Evolutionary conservation across 2,329 filamentous ascomycete genomes (phyloP).

Genomic region (Parastagonospora avenae): DNA sequence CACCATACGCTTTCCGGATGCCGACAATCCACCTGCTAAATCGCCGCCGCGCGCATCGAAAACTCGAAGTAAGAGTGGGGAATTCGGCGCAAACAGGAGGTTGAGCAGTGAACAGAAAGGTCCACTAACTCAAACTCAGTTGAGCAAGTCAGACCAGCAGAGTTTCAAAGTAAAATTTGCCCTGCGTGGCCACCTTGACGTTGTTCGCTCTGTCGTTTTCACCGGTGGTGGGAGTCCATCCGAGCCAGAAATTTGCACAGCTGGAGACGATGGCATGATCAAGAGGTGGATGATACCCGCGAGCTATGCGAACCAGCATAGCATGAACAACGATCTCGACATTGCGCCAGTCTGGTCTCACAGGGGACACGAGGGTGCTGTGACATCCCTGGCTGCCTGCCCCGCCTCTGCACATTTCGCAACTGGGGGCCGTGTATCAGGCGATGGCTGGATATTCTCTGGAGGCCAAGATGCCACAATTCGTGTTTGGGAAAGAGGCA

Average conservation of each 20-base stretch:
- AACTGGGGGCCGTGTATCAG: slow-evolving; percentile 82
- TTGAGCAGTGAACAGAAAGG: slow-evolving; percentile 67
- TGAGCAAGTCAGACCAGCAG: slow-evolving; percentile 66
- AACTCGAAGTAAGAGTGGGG: slow-evolving; percentile 77
- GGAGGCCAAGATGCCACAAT: slow-evolving; percentile 93
- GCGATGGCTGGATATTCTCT: slow-evolving; percentile 98
- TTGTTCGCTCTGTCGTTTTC: slow-evolving; percentile 93
- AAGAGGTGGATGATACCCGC: slow-evolving; percentile 95
- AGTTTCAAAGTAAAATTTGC: slow-evolving; percentile 94
- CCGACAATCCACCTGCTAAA: slow-evolving; percentile 77
- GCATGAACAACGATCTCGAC: slow-evolving; percentile 78
- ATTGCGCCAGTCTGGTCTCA: slow-evolving; percentile 95
- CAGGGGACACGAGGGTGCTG: slow-evolving; percentile 87
- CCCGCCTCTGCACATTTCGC: slow-evolving; percentile 87
- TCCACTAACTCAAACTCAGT: slow-evolving; percentile 48
- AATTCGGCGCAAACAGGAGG: slow-evolving; percentile 56
- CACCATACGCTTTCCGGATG: slow-evolving; percentile 83
- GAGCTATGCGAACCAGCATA: slow-evolving; percentile 69
- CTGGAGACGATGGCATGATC: slow-evolving; percentile 91
- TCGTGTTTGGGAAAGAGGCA: slow-evolving; percentile 91
- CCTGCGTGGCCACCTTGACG: slow-evolving; percentile 88
- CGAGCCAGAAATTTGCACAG: slow-evolving; percentile 96
- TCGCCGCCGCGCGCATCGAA: slow-evolving; percentile 72
- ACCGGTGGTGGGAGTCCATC: slow-evolving; percentile 93
- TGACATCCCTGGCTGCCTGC: slow-evolving; percentile 85